Evolutionary conservation across 305 asterid genomes (phyloP), one percentile per base, ranked within the genome.

Genomic region (Rubia tinctorum): DNA sequence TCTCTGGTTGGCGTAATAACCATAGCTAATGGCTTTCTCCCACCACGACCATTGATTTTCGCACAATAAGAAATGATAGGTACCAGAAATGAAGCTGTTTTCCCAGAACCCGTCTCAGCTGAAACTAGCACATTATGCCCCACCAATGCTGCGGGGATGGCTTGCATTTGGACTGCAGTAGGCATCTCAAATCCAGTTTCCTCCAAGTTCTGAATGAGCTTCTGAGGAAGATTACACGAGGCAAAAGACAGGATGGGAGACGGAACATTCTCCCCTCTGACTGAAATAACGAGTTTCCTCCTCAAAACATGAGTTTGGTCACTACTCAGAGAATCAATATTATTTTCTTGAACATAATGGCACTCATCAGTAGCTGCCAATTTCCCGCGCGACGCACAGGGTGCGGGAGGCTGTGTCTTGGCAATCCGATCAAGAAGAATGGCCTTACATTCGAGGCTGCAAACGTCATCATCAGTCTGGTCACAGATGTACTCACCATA

Each of bases 151-250:
- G 90, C 78, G 22, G 99, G 97, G 75, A 94, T 90, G 47, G 96
- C 97, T 82, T 94, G 99, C 99, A 90, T 91, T 83, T 94, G 99
- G 30, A 90, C 97, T 43, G 97, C 97, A 22, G 97, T 91, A 22
- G 96, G 97, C 79, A 93, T 88, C 80, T 91, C 97, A 79, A 88
- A 93, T 63, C 98, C 98, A 15, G 84, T 84, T 42, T 82, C 81
- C 84, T 91, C 98, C 71, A 91, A 79, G 82, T 93, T 93, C 7
- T 75, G 86, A 71, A 91, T 82, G 71, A 94, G 95, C 88, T 84
- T 91, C 77, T 77, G 85, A 71, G 96, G 92, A 77, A 94, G 88
- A 78, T 81, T 72, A 72, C 92, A 88, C 27, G 95, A 85, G 80
- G 87, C 73, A 76, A 90, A 94, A 25, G 99, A 87, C 78, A 91